These are phyloP conservation scores for Aspergillus quadricinctus DNA, from an alignment of 2,329 filamentous ascomycete species.

Conservation along the genomic window DNA sequence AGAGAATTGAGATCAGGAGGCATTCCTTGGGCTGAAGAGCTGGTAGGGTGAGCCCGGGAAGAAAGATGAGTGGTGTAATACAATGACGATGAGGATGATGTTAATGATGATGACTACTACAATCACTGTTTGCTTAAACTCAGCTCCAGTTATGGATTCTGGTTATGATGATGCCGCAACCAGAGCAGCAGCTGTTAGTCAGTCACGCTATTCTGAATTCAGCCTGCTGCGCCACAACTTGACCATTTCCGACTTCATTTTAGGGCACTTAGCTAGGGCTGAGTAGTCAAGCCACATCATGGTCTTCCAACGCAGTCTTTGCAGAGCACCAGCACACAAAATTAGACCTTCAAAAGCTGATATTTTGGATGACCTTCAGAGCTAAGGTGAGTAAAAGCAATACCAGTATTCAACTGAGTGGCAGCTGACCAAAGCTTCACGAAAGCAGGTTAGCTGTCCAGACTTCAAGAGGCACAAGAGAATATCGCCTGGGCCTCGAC, in stretches of 20 bases:
- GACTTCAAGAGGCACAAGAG: too few species aligned
- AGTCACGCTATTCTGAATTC: not conserved
- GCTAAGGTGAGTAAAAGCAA: not conserved
- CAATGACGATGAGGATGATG: not conserved
- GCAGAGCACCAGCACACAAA: not conserved
- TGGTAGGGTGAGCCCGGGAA: not conserved
- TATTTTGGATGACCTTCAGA: not conserved
- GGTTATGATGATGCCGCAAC: not conserved
- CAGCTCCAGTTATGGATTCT: not conserved
- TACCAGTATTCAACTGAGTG: not conserved
- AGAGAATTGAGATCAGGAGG: slow-evolving; percentile 72
- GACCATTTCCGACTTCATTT: not conserved
- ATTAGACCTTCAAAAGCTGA: not conserved
- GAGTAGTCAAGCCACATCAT: not conserved
- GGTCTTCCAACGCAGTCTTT: not conserved
- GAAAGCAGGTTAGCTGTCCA: not conserved
- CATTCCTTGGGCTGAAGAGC: slow-evolving; percentile 43
- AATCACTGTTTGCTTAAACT: not conserved
- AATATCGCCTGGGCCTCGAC: not conserved
- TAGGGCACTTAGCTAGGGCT: not conserved
- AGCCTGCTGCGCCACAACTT: not conserved
- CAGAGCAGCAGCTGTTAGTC: not conserved
- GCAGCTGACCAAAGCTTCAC: not conserved
- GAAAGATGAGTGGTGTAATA: not conserved
- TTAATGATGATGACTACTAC: not conserved